These are phyloP conservation scores for Endocarpon pusillum DNA, from an alignment of 495 filamentous ascomycete genomes.

Conservation along the genomic window DNA sequence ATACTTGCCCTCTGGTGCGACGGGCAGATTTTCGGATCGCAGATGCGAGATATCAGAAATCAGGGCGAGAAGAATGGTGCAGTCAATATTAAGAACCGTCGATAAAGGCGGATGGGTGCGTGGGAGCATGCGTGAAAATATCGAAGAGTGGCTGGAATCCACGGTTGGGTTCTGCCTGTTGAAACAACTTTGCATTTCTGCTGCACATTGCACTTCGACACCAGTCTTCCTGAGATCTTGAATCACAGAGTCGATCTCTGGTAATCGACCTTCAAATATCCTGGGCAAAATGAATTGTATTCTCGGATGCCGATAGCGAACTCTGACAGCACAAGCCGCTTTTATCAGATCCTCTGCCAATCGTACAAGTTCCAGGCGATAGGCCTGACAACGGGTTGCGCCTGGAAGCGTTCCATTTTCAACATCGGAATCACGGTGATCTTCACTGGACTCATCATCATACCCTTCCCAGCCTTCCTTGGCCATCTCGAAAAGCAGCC, in stretches of 20 bases:
- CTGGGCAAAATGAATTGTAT: slow-evolving; percentile 45
- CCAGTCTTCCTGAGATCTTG: slow-evolving; percentile 38
- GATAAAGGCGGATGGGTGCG: slow-evolving; percentile 24
- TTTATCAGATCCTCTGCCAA: slow-evolving; percentile 35
- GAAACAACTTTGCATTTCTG: slow-evolving; percentile 11
- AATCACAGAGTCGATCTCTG: slow-evolving; percentile 41
- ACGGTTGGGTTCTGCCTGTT: too few species aligned
- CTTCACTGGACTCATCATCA: slow-evolving; percentile 21
- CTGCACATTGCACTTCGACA: slow-evolving; percentile 30
- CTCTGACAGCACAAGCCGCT: slow-evolving; percentile 33
- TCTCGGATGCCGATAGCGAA: slow-evolving; percentile 39
- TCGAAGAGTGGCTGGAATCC: background rate
- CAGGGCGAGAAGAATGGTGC: slow-evolving; percentile 53
- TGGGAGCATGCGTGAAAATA: slow-evolving; percentile 6
- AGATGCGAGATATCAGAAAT: slow-evolving; percentile 55
- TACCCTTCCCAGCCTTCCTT: slow-evolving; percentile 42
- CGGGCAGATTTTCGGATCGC: slow-evolving; percentile 13
- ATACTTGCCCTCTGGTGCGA: slow-evolving; percentile 21
- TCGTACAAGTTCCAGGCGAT: slow-evolving; percentile 38
- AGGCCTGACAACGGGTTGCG: slow-evolving; percentile 25
- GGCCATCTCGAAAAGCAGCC: slow-evolving; percentile 44
- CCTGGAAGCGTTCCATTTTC: slow-evolving; percentile 12
- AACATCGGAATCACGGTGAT: slow-evolving; percentile 16
- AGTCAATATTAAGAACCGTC: slow-evolving; percentile 49
- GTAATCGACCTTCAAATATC: slow-evolving; percentile 28